Base-by-base conservation (phyloP, 257 asterid genomes). In the Leonotis leonurus region DNA sequence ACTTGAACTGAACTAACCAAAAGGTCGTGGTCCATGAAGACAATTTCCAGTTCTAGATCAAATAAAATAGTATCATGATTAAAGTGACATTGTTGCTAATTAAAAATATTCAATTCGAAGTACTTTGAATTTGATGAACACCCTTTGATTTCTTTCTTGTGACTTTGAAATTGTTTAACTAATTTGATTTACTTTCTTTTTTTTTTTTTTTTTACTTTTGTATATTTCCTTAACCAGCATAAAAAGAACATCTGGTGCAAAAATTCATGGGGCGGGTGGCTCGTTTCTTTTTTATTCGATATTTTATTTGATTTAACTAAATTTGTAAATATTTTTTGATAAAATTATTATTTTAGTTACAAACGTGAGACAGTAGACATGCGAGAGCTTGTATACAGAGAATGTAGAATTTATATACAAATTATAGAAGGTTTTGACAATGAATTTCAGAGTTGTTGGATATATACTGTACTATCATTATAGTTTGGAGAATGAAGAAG, bases 321-420 rank as follows among this genome's bases (percentile, higher is more conserved):
- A n/a, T n/a, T n/a, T n/a, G n/a, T n/a, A n/a, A n/a, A n/a, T n/a
- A n/a, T n/a, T n/a, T n/a, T n/a, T n/a, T n/a, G n/a, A n/a, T n/a
- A n/a, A n/a, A n/a, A n/a, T n/a, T n/a, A n/a, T n/a, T n/a, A n/a
- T n/a, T n/a, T n/a, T n/a, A n/a, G n/a, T n/a, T n/a, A n/a, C n/a
- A n/a, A n/a, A n/a, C n/a, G n/a, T n/a, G n/a, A n/a, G n/a, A n/a
- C n/a, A n/a, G n/a, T n/a, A 48, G 55, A 50, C 21, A 60, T 20
- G 50, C 16, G 9, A 8, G 70, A 69, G 44, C 32, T 68, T 62
- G 59, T 17, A 45, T 33, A 30, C 62, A 64, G 75, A 70, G 70
- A 70, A 70, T 81, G 79, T 74, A 80, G 77, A 36, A 58, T 58
- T 37, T 74, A 60, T 58, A 50, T 8, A 32, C 21, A 65, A 29